These are phyloP conservation scores for Saprolegnia parasitica DNA, from an alignment of 352 stramenopile species.

Conservation along the genomic window DNA sequence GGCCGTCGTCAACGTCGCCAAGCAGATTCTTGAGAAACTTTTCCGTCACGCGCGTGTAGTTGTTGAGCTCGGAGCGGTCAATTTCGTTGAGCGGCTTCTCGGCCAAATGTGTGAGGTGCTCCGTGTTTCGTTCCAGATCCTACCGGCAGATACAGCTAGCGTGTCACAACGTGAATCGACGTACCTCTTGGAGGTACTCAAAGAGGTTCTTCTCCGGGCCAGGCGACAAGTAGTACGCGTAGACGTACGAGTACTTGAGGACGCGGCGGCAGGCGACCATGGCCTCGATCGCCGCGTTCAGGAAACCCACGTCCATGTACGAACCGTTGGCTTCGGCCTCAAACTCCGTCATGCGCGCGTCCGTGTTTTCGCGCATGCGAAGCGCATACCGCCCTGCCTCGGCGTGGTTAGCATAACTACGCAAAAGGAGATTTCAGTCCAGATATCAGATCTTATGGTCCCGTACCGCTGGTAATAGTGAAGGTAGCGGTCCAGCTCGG, in stretches of 20 bases:
- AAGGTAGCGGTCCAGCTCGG: constrained; percentile 97
- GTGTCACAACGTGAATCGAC: background rate
- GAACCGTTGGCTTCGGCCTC: constrained; percentile 28
- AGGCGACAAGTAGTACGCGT: constrained; percentile 90
- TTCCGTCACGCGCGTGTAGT: constrained; percentile 92
- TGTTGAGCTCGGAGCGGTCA: constrained; percentile 91
- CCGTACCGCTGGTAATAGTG: constrained; percentile 97
- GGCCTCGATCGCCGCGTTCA: constrained; percentile 94
- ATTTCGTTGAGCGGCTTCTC: constrained; percentile 90
- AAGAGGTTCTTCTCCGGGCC: constrained; percentile 92
- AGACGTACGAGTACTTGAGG: constrained; percentile 98
- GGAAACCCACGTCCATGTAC: constrained; percentile 95
- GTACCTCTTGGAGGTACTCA: constrained; percentile 87
- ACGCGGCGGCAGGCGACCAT: constrained; percentile 97
- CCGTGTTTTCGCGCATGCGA: constrained; percentile 93
- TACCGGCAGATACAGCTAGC: constrained; percentile 21
- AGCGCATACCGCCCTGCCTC: constrained; percentile 96
- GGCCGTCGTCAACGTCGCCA: constrained; percentile 84
- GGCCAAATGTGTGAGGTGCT: constrained; percentile 86
- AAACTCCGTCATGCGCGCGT: constrained; percentile 92
- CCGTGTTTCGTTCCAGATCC: constrained; percentile 92
- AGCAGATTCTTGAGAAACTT: constrained; percentile 90
- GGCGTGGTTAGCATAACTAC: constrained; percentile 91
- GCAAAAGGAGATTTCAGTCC: background rate
- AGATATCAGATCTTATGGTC: background rate